Evolutionary conservation across 2,329 filamentous ascomycete genomes (phyloP).

Genomic region (Hawksworthiomyces lignivorus): DNA sequence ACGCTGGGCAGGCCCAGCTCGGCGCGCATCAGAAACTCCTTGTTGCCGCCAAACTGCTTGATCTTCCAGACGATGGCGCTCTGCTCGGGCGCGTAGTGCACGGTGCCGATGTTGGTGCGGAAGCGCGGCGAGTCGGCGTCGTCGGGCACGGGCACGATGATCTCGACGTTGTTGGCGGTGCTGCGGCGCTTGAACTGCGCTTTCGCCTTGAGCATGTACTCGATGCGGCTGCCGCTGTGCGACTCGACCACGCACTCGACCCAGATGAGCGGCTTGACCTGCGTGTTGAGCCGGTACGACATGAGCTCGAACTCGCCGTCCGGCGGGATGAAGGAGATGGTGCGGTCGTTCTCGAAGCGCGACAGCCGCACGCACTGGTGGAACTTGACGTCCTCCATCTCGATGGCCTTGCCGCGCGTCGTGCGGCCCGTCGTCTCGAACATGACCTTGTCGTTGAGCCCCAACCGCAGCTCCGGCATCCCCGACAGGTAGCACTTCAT

Average conservation of each 20-base stretch:
- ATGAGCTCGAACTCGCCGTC: constrained; percentile 99
- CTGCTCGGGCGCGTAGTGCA: constrained; percentile 96
- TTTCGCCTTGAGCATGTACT: constrained; percentile 98
- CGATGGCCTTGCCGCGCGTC: constrained; percentile 90
- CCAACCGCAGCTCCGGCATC: constrained; percentile 92
- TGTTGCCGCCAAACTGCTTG: constrained; percentile 97
- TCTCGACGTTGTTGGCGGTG: constrained; percentile 98
- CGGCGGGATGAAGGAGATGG: constrained; percentile 96
- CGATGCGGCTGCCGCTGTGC: constrained; percentile 89
- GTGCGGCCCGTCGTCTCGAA: constrained; percentile 95
- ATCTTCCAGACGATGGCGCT: constrained; percentile 99
- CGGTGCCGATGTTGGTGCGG: constrained; percentile 92
- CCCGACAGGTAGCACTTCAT: constrained; percentile 99
- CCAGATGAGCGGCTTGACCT: constrained; percentile 98
- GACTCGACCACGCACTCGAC: constrained; percentile 96
- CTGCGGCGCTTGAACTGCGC: constrained; percentile 97
- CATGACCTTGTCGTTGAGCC: constrained; percentile 99
- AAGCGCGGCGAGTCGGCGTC: constrained; percentile 95
- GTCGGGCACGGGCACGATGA: constrained; percentile 92
- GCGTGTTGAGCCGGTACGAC: constrained; percentile 97
- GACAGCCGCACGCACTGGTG: constrained; percentile 95
- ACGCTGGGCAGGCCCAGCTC: constrained; percentile 92
- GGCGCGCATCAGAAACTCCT: constrained; percentile 97
- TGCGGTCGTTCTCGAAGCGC: constrained; percentile 95
- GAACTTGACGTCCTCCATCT: constrained; percentile 99